Conservation (phyloP, 106 monocot genomes). For the Vanilla planifolia region DNA sequence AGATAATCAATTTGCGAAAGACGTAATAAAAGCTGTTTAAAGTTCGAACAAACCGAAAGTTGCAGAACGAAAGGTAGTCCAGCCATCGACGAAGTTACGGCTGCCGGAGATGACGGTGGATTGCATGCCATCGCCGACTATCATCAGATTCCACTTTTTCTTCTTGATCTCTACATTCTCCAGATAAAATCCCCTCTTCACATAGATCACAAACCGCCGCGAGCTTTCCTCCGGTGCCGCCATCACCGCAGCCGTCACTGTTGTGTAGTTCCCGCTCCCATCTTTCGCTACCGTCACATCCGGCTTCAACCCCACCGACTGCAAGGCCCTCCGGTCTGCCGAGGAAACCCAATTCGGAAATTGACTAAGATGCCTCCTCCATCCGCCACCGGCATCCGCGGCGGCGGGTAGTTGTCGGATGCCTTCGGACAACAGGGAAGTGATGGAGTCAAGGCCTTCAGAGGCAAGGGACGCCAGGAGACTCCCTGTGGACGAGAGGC, state of each 20-base stretch:
- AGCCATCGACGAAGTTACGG: constrained; percentile 59
- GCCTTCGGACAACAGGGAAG: constrained; percentile 21
- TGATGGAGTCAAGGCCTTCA: constrained; percentile 27
- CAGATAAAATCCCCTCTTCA: constrained; percentile 67
- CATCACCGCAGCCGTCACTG: constrained; percentile 55
- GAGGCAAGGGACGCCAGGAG: constrained; percentile 27
- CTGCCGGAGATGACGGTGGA: constrained; percentile 57
- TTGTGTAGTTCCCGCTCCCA: constrained; percentile 68
- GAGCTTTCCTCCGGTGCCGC: constrained; percentile 43
- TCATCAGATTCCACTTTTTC: constrained; percentile 84
- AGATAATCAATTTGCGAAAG: too few relatives aligned
- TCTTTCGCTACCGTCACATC: constrained; percentile 79
- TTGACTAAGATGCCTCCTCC: constrained; percentile 7
- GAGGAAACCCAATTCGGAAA: constrained; percentile 53
- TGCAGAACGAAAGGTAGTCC: constrained; percentile 68
- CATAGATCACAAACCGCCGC: constrained; percentile 56
- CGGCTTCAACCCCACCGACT: constrained; percentile 15
- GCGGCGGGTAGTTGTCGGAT: constrained; percentile 15
- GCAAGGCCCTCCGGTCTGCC: constrained; percentile 40
- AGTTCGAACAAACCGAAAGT: constrained; percentile 55
- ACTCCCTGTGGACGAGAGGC: constrained; percentile 28
- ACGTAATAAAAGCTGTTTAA: neutral
- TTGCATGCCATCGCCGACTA: constrained; percentile 70
- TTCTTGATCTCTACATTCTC: constrained; percentile 81
- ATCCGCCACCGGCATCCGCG: neutral